Base-by-base conservation (phyloP, 2,329 filamentous ascomycete species). In the Ophiostoma sp. region DNA sequence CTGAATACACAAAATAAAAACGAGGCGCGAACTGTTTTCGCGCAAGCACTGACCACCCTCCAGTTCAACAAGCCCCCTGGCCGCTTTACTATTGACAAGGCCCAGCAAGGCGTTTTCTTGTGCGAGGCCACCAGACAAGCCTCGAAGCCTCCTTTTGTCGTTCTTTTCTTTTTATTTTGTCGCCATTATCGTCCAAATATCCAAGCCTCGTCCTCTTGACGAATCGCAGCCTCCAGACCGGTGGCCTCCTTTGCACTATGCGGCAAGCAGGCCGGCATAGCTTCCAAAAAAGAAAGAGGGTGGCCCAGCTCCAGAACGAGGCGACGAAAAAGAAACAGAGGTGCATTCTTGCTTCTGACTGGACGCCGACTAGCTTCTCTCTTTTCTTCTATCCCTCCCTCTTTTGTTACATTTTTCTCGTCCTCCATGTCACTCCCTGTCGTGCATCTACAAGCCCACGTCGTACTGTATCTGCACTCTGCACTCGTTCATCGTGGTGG, bases 201-300 rank as follows among this genome's bases (percentile, higher is more conserved):
- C 33, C 71, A 73, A 73, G 71, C 71, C 71, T 73, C 17, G 71
- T 31, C 39, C 22, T 25, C n/a, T 55, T 22, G 55, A 57, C 71
- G 71, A 73, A 73, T 73, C 71, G 70, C 33, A 70, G 19, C 36
- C 39, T 39, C 39, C 55, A 72, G n/a, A 69, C 50, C 48, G 39
- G 12, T 50, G 17, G 64, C 64, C 22, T 31, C 69, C 55, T 71
- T 63, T 19, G 52, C 45, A 17, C 2, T 66, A 15, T 50, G 42
- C 22, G 22, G 64, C 45, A 33, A 28, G 45, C 42, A 48, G 42
- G 64, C 28, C 36, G 64, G 25, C 63, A 17, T 11, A 55, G 7
- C n/a, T n/a, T n/a, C n/a, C n/a, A n/a, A n/a, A 28, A 19, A 50
- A n/a, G 5, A 28, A 48, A 66, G 15, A 66, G 63, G 63, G 36